Evolutionary conservation across 2,329 filamentous ascomycete species (phyloP), one percentile per base, ranked within the genome.

Genomic region (Teratosphaeria pseudoeucalypti): DNA sequence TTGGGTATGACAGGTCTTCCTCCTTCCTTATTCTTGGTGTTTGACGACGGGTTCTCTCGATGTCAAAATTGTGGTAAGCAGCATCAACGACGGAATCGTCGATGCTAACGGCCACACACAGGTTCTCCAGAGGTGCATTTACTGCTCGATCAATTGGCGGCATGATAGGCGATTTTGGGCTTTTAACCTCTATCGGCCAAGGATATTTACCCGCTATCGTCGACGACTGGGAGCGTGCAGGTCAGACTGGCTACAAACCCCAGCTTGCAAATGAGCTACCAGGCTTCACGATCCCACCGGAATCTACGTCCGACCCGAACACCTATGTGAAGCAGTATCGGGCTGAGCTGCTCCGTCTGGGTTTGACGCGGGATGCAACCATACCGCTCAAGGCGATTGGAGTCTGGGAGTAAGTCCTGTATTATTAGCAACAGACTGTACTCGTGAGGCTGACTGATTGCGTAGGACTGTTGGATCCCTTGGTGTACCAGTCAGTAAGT

Each of bases 41-140:
- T 39, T 16, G 37, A 39, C 11, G 16, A 16, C 37, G 37, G 37
- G 29, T 32, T 7, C 4, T 32, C 29, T 32, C 7, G 29, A 32
- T 32, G 29, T 7, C 16, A 16, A 16, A 16, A 39, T 16, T 39
- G 6, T 16, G 16, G 37, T 39, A 5, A 16, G 37, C 11, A 12
- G 16, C 16, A 16, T 39, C 10, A 39, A 16, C 11, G 16, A 12
- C 37, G 4, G 16, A 39, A 39, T 16, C 12, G 37, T 39, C 37
- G 37, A 39, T 4, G 3, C 37, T 39, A 16, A 39, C 37, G 12
- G 11, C 37, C 37, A 39, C 37, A 12, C 37, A 16, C 37, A 39
- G 37, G 0, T 77, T 77, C 64, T 76, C 74, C 7, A 67, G 76
- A 27, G 75, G 76, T 9, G 71, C 75, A 4, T 78, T 73, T 57